Base-by-base conservation (phyloP, 176 grass and related monocot genomes). In the Echinochloa phyllopogon region DNA sequence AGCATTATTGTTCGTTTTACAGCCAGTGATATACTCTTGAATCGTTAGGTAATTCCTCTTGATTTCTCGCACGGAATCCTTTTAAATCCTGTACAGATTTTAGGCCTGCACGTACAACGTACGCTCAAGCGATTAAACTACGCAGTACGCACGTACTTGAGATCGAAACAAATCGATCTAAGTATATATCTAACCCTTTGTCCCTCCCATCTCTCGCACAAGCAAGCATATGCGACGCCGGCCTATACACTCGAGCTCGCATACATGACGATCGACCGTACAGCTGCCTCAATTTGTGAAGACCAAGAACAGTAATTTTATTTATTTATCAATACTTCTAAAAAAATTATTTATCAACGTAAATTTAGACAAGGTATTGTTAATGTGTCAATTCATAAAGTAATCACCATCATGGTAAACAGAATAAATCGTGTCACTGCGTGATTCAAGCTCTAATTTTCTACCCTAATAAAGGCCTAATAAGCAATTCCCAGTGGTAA, bases 61-160 rank as follows among this genome's bases (percentile, higher is more conserved):
- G 21, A 38, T 66, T 67, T 51, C 45, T 3, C 52, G 62, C 45
- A 80, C 78, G 63, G 27, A 39, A 53, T 23, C 17, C 45, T 41
- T 67, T 76, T 67, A 52, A 67, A 67, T 53, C 29, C 18, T 67
- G 78, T 67, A 80, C 77, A 80, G 44, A 52, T 80, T 67, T 79
- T 79, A 80, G 60, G 77, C 44, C 61, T 66, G 44, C 44, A 80
- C 27, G 61, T 50, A 38, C 77, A 41, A 65, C 77, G 23, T 79
- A 79, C 73, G 41, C 42, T 36, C 4, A 48, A 20, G 76, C 41
- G 41, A 49, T 65, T 65, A 65, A 49, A 50, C 59, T 63, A 74
- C 15, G 40, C 57, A 62, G 57, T 62, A 29, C 59, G 23, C 43
- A 56, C 29, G 73, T 75, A 39, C 50, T 75, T 39, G 77, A 79